phyloP scores from a whole-genome alignment of 805 yeast species.

The Candida boidinii region DNA sequence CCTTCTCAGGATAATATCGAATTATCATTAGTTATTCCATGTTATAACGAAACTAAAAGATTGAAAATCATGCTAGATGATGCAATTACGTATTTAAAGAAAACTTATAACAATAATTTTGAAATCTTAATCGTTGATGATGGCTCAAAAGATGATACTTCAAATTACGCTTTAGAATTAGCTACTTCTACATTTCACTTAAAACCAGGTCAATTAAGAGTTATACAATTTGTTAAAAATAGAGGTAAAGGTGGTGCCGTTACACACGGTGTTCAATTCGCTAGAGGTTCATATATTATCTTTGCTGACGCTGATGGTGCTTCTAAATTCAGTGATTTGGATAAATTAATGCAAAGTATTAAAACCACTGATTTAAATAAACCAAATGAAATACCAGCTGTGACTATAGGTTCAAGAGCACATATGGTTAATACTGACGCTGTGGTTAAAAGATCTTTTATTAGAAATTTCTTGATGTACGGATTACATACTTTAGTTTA shows the following conservation, averaged over 20 bases:
- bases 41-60: constrained; percentile 78
- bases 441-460: constrained; percentile 84
- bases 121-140: constrained; percentile 89
- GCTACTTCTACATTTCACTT: constrained; percentile 41
- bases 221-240: constrained; percentile 62
- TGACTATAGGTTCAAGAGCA: constrained; percentile 90
- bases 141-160: constrained; percentile 80
- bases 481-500: constrained; percentile 81
- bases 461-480: constrained; percentile 88
- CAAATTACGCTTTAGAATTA: constrained; percentile 59
- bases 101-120: constrained; percentile 29
- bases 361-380: constrained; percentile 14
- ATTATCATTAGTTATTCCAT: constrained; percentile 83
- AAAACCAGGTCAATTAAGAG: constrained; percentile 55
- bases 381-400: constrained; percentile 32
- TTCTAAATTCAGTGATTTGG: constrained; percentile 64
- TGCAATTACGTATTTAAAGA: constrained; percentile 44
- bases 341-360: constrained; percentile 38
- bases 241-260: constrained; percentile 98
- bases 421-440: constrained; percentile 96
- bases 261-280: constrained; percentile 76
- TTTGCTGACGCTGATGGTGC: constrained; percentile 99
- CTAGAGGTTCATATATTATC: constrained; percentile 63
- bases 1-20: constrained; percentile 33
- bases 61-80: constrained; percentile 67